Percentiles rank a stretch among this genome's conserved stretches.
Conservation (phyloP, 495 filamentous ascomycete genomes). For the Penicillium canescens region DNA sequence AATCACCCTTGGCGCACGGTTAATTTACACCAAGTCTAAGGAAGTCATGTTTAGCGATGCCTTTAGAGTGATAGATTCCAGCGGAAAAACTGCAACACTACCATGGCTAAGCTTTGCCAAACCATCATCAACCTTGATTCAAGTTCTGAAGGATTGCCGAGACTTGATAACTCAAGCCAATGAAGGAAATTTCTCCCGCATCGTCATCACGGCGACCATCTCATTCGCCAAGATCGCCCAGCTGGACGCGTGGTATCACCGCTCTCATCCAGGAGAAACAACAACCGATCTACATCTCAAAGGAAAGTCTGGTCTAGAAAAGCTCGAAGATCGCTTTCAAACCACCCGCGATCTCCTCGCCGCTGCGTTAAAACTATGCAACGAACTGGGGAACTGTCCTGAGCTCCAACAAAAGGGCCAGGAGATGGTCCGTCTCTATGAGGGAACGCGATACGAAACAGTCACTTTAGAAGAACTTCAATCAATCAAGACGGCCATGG, state of each 20-base stretch:
- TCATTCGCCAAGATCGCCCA: slow-evolving; percentile 8
- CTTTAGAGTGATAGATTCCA: too few relatives aligned
- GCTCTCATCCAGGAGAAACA: not conserved
- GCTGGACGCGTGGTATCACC: slow-evolving; percentile 7
- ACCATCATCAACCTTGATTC: too few relatives aligned
- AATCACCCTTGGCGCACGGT: slow-evolving; percentile 9
- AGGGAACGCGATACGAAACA: slow-evolving; percentile 10
- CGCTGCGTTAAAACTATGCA: slow-evolving; percentile 5
- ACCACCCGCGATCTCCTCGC: slow-evolving; percentile 3
- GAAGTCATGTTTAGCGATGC: not conserved
- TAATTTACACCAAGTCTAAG: slow-evolving; percentile 1
- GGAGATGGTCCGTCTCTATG: slow-evolving; percentile 9
- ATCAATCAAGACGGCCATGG: slow-evolving; percentile 14
- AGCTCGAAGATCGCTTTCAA: not conserved
- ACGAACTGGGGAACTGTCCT: not conserved
- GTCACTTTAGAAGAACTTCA: slow-evolving; percentile 12
- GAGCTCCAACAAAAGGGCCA: slow-evolving; percentile 9
- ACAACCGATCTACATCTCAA: too few relatives aligned
- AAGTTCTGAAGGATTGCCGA: slow-evolving; percentile 3
- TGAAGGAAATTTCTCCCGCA: slow-evolving; percentile 7
- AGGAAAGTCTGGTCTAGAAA: not conserved
- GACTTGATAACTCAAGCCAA: slow-evolving; percentile 10
- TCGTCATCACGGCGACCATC: slow-evolving; percentile 11
- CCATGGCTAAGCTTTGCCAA: too few relatives aligned
- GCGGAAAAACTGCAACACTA: too few relatives aligned